Evolutionary conservation across 78 protist genomes (phyloP), one percentile per base, ranked within the genome.

Genomic region (Protostelium mycophagum): DNA sequence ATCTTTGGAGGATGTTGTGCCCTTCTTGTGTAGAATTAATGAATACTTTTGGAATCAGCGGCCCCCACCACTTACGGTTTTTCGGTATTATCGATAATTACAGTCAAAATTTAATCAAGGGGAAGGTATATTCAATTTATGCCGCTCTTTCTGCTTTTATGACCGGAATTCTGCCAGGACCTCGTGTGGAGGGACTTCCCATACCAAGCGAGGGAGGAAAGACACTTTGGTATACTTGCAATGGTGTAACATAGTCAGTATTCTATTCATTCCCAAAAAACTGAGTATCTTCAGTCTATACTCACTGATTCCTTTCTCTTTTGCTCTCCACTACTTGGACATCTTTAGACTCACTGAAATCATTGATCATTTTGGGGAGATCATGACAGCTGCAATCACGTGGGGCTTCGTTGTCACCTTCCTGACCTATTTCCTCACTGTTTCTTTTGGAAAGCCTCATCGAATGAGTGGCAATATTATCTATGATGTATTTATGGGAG

Each of bases 401-500:
- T 85, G 34, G 9, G 91, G 90, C 35, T 51, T 91, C 88, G 28
- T 85, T 9, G 0, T 86, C 63, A 36, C 94, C 83, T 10, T 91
- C 83, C 0, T 35, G 83, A 28, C 28, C 28, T 94, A 91, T 51
- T 10, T 87, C 51, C 37, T 63, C 73, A 83, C 89, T 63, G 63
- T 89, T 84, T 0, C 28, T n/a, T 1, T n/a, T 36, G 83, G 85
- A 83, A 63, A 1, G 87, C 36, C 38, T 86, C 63, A 86, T 0
- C 87, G 91, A 36, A 83, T 88, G 90, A 28, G 90, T 1, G 96
- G 96, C 23, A 88, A 83, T 63, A 83, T 0, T 35, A 23, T 95
- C 37, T 95, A 95, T 39, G 96, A 95, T 89, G 87, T 95, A 37
- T 95, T 95, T 92, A 95, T 95, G 95, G 96, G 96, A 0, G 89